phyloP scores from a whole-genome alignment of 139 green algal genomes.

The Asterochloris sp. region DNA sequence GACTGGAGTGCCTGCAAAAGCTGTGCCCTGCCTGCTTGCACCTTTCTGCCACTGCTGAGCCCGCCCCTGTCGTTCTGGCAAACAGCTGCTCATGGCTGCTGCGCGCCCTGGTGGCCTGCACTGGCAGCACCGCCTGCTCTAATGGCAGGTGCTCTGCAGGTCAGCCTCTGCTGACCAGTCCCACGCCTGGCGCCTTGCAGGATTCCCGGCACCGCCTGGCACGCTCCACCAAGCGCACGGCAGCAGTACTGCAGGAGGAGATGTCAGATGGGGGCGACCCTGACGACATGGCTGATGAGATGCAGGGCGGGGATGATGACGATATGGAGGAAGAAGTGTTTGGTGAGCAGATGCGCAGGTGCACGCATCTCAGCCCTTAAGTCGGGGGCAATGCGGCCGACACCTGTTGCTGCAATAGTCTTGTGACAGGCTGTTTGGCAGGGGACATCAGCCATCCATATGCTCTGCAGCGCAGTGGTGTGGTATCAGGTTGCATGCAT shows the following conservation, averaged over 20 bases:
- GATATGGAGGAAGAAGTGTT: constrained; percentile 33
- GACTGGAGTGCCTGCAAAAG: background rate
- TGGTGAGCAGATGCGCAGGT: background rate
- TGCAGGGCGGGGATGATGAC: constrained; percentile 13
- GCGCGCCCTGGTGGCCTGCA: background rate
- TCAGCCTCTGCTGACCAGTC: background rate
- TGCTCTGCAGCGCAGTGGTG: no score
- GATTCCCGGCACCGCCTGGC: constrained; percentile 3
- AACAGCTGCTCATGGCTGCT: background rate
- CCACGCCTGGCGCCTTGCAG: background rate
- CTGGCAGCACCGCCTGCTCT: background rate
- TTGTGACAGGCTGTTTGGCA: no score
- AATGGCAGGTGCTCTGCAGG: background rate
- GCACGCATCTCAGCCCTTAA: no score
- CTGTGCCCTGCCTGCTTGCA: background rate
- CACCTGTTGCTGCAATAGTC: no score
- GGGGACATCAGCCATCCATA: no score
- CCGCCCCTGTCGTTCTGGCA: background rate
- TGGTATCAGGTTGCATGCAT: no score
- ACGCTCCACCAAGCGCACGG: background rate
- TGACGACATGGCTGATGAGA: background rate
- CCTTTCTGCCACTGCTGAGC: background rate
- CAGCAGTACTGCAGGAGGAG: background rate
- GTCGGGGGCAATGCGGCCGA: no score
- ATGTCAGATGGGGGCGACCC: background rate